These are phyloP conservation scores for Sporothrix brunneoviolacea DNA, from an alignment of 2,329 filamentous ascomycete species.

Conservation along the genomic window DNA sequence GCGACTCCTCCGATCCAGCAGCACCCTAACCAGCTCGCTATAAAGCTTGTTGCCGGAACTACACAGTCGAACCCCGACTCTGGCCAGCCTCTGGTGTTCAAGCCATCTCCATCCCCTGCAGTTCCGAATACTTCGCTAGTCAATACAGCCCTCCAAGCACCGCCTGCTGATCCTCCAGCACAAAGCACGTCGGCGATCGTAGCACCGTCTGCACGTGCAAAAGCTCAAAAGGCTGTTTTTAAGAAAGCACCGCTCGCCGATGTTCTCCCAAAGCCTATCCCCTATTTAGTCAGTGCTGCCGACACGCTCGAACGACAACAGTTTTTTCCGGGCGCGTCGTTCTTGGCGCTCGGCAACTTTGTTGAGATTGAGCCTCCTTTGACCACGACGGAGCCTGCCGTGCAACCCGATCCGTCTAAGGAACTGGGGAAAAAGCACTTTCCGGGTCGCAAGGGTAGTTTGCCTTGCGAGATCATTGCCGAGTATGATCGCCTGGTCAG, in stretches of 20 bases:
- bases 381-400: constrained; percentile 15
- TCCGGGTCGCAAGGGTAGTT: constrained; percentile 14
- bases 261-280: constrained; percentile 7
- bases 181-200: neutral
- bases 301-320: constrained; percentile 15
- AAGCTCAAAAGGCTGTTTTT: neutral
- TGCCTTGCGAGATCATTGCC: constrained; percentile 20
- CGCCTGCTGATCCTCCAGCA: too few relatives aligned
- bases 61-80: too few relatives aligned
- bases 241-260: constrained; percentile 8
- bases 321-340: constrained; percentile 16
- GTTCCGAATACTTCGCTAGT: neutral
- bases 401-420: constrained; percentile 19
- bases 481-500: constrained; percentile 17
- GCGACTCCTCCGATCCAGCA: too few relatives aligned
- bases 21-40: too few relatives aligned
- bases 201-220: neutral
- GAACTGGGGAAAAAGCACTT: constrained; percentile 18
- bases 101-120: neutral
- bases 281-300: constrained; percentile 13
- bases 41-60: too few relatives aligned
- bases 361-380: constrained; percentile 17
- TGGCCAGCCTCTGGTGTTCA: neutral
- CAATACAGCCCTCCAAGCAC: neutral
- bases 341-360: constrained; percentile 14